A percentile compares a stretch with the other conserved stretches of the same genome.
These are phyloP conservation scores for Lonicera japonica DNA, from an alignment of 129 eudicot genomes.

Conservation along the genomic window DNA sequence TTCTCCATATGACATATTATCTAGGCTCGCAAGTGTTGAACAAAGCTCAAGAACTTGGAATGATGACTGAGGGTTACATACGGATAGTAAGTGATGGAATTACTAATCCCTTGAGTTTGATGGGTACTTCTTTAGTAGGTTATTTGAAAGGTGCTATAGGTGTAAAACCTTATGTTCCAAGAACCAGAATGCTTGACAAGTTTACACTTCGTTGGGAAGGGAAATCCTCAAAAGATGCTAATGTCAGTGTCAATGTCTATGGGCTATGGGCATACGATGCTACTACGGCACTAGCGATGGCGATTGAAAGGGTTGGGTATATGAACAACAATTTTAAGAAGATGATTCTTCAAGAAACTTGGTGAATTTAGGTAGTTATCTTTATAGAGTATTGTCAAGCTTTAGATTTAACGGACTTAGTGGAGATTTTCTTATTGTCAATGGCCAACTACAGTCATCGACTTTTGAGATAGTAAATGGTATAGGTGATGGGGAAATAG, in stretches of 20 bases:
- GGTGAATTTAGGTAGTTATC: constrained; percentile 8
- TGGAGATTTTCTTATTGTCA: constrained; percentile 29
- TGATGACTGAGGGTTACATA: too few relatives aligned
- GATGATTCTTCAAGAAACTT: background rate
- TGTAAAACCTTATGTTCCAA: constrained; percentile 17
- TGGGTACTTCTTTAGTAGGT: too few relatives aligned
- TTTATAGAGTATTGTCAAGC: constrained; percentile 9
- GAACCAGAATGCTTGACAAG: background rate
- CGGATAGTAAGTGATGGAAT: too few relatives aligned
- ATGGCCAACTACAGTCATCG: constrained; percentile 22
- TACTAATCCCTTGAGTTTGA: too few relatives aligned
- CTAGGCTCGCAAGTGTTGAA: constrained; percentile 5
- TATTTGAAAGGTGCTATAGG: too few relatives aligned
- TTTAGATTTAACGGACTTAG: constrained; percentile 26
- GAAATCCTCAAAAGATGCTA: too few relatives aligned
- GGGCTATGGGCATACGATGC: constrained; percentile 32
- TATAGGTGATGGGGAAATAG: constrained; percentile 16
- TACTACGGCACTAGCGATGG: constrained; percentile 17
- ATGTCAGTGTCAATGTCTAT: background rate
- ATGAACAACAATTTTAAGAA: background rate
- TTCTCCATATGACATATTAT: constrained; percentile 9
- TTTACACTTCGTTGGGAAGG: constrained; percentile 23
- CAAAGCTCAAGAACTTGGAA: constrained; percentile 7
- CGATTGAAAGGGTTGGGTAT: constrained; percentile 14
- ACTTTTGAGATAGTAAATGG: constrained; percentile 32